Percentiles rank a stretch among this genome's conserved stretches.
Conservation (phyloP, 441 rosid genomes). For the Dalechampia spathulata region DNA sequence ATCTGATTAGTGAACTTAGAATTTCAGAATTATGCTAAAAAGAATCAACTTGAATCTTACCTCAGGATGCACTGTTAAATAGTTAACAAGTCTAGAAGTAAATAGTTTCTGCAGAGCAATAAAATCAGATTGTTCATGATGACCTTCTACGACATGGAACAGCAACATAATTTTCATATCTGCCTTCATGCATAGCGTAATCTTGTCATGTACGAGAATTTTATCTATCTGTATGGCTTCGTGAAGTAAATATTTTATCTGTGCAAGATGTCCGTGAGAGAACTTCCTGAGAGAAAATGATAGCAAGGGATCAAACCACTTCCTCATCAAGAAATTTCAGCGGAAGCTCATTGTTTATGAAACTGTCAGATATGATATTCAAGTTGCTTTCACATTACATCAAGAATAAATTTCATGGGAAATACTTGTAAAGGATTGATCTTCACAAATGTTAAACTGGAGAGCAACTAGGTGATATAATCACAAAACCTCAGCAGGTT, state of each 20-base stretch:
- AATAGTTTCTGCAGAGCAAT: conserved; percentile 30
- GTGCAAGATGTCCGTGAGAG: conserved; percentile 35
- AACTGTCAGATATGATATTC: too few relatives aligned
- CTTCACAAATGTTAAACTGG: too few relatives aligned
- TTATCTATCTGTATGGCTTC: conserved; percentile 36
- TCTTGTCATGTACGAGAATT: conserved; percentile 38
- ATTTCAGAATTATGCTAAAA: too few relatives aligned
- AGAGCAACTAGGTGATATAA: too few relatives aligned
- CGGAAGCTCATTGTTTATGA: too few relatives aligned
- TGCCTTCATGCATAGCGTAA: conserved; percentile 38
- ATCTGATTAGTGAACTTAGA: too few relatives aligned
- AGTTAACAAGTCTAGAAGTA: conserved; percentile 26
- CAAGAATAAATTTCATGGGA: too few relatives aligned
- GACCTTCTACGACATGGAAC: conserved; percentile 28
- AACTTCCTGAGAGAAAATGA: conserved; percentile 30
- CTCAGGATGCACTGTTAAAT: conserved; percentile 28
- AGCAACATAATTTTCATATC: conserved; percentile 35
- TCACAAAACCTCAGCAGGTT: too few relatives aligned
- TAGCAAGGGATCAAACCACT: background rate
- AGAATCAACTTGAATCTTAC: too few relatives aligned
- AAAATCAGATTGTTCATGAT: conserved; percentile 30
- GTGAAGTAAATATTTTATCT: conserved; percentile 39
- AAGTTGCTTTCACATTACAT: too few relatives aligned
- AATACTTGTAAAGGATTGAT: too few relatives aligned
- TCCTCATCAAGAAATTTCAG: background rate